phyloP scores from a whole-genome alignment of 805 yeast species.

The Yarrowia porcina region DNA sequence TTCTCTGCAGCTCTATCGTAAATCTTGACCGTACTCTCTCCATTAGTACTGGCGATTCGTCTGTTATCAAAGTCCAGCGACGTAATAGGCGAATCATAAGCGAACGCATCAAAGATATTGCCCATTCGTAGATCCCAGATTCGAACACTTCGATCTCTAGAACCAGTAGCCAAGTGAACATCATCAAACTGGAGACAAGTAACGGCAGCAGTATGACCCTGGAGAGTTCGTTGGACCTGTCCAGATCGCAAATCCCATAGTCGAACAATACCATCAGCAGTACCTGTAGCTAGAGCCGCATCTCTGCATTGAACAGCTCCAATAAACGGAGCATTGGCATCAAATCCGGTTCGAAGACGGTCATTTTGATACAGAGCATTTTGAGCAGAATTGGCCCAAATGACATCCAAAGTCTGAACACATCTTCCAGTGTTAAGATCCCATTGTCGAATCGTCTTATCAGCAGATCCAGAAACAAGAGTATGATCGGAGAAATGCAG shows the following conservation, averaged over 20 bases:
- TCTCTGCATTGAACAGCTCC: slow-evolving; percentile 70
- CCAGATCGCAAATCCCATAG: slow-evolving; percentile 75
- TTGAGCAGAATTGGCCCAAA: slow-evolving; percentile 51
- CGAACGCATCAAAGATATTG: slow-evolving; percentile 55
- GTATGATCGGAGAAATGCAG: slow-evolving; percentile 51
- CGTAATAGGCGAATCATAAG: slow-evolving; percentile 55
- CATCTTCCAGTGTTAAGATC: slow-evolving; percentile 64
- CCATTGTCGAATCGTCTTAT: slow-evolving; percentile 73
- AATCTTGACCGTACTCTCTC: slow-evolving; percentile 50
- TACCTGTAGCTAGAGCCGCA: slow-evolving; percentile 76
- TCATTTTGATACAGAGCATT: background rate
- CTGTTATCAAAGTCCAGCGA: slow-evolving; percentile 58
- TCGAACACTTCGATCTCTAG: slow-evolving; percentile 59
- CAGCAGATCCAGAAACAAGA: slow-evolving; percentile 68
- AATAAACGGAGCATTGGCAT: slow-evolving; percentile 40
- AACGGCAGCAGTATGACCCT: slow-evolving; percentile 69
- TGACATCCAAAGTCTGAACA: slow-evolving; percentile 64
- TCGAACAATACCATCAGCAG: slow-evolving; percentile 70
- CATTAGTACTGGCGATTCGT: slow-evolving; percentile 53
- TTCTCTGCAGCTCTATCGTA: slow-evolving; percentile 54
- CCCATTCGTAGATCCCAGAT: slow-evolving; percentile 76
- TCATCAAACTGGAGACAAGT: slow-evolving; percentile 68
- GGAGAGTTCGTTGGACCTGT: slow-evolving; percentile 55
- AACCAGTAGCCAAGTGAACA: slow-evolving; percentile 59
- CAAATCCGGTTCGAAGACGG: slow-evolving; percentile 22